These are phyloP conservation scores for Hansenula sp. DNA, from an alignment of 1,139 yeast genomes.

Conservation along the genomic window DNA sequence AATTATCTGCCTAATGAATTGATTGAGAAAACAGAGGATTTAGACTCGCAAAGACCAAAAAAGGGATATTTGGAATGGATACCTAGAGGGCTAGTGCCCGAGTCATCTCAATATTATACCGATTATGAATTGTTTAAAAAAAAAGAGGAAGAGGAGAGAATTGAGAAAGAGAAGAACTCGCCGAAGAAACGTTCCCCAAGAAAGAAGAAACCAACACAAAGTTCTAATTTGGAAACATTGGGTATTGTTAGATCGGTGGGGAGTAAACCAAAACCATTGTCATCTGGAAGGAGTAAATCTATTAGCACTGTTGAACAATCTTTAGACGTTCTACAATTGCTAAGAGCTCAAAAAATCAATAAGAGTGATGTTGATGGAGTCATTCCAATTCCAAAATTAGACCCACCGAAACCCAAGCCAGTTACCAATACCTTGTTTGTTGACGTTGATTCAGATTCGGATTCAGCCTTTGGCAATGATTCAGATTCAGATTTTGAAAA, in stretches of 20 bases:
- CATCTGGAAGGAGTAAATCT: neutral
- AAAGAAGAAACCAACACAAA: constrained; percentile 1
- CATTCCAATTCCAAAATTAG: neutral
- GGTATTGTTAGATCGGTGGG: constrained; percentile 1
- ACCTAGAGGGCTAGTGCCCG: constrained; percentile 3
- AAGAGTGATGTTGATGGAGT: too few species aligned
- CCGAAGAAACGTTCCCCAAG: neutral
- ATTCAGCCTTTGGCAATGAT: neutral
- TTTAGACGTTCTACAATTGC: neutral
- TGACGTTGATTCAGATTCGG: neutral
- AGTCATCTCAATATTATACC: neutral
- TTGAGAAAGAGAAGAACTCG: neutral
- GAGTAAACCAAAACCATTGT: neutral
- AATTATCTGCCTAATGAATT: neutral
- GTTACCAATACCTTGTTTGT: neutral
- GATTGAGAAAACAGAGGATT: neutral
- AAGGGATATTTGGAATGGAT: constrained; percentile 7
- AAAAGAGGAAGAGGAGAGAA: neutral
- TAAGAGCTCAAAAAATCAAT: neutral
- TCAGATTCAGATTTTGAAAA: neutral
- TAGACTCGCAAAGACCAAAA: neutral
- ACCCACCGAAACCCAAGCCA: neutral
- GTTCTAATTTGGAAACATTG: neutral
- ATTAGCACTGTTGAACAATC: neutral
- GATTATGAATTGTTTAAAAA: neutral